A percentile compares a stretch with the other conserved stretches of the same genome.
phyloP scores from a whole-genome alignment of 306 rosid species.

The Prinsepia uniflora region DNA sequence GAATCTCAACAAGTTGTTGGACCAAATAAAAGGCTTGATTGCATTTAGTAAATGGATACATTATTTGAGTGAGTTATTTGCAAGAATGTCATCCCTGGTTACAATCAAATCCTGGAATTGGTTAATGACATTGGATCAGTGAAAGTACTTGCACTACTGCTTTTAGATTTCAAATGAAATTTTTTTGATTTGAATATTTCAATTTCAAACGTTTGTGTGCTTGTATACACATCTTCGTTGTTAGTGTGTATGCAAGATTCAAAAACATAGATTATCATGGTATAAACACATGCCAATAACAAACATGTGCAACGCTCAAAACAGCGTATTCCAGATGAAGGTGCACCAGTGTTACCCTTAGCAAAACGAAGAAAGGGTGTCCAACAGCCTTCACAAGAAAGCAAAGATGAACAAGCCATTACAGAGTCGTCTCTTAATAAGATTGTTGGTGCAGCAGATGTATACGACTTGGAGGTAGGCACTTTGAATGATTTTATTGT shows the following conservation, averaged over 20 bases:
- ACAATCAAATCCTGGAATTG: background rate
- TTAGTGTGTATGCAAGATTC: background rate
- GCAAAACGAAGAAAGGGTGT: conserved; percentile 51
- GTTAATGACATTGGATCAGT: background rate
- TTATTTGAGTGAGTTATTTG: background rate
- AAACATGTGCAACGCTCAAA: background rate
- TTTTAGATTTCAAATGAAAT: background rate
- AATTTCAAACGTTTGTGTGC: background rate
- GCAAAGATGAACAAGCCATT: conserved; percentile 59
- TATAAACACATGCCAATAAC: background rate
- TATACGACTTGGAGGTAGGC: conserved; percentile 65
- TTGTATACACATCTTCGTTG: background rate
- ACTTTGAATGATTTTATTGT: conserved; percentile 6
- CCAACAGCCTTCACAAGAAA: conserved; percentile 41
- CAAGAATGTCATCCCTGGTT: background rate
- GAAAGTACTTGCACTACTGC: background rate
- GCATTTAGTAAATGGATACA: background rate
- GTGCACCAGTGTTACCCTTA: conserved; percentile 40
- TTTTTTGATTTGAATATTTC: background rate
- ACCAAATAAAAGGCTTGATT: background rate
- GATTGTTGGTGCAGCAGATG: conserved; percentile 69
- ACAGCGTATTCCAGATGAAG: conserved; percentile 57
- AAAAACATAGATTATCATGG: background rate
- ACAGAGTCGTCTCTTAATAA: conserved; percentile 64
- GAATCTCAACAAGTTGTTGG: background rate